Percentiles rank a stretch among this genome's conserved stretches.
phyloP scores from a whole-genome alignment of 208 protist genomes.

The Crithidia bombi region DNA sequence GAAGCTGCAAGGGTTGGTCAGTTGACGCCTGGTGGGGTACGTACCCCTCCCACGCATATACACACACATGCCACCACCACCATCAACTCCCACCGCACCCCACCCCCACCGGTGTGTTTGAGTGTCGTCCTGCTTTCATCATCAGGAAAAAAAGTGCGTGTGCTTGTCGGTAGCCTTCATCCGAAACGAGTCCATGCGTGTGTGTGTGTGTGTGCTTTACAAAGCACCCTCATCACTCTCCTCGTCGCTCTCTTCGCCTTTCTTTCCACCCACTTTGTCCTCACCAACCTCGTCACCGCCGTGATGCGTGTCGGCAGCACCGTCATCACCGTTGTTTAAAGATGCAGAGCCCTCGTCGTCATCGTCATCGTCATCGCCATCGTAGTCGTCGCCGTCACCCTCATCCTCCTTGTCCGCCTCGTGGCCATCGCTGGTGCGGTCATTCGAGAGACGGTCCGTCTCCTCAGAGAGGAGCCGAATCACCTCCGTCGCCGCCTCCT shows the following conservation, averaged over 20 bases:
- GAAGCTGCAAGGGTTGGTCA: too few relatives aligned
- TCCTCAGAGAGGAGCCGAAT: conserved; percentile 79
- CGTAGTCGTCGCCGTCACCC: conserved; percentile 28
- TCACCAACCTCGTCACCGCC: conserved; percentile 7
- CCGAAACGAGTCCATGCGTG: too few relatives aligned
- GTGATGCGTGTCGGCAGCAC: background rate
- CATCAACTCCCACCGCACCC: too few relatives aligned
- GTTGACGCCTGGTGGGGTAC: too few relatives aligned
- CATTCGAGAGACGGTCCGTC: conserved; percentile 48
- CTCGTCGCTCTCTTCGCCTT: conserved; percentile 12
- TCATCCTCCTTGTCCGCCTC: conserved; percentile 54
- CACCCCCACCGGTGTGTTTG: too few relatives aligned
- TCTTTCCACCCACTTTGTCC: conserved; percentile 16
- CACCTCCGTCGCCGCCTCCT: conserved; percentile 79
- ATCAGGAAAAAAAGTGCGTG: too few relatives aligned
- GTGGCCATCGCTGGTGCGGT: conserved; percentile 48
- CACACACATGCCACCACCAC: too few relatives aligned
- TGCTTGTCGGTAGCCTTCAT: too few relatives aligned
- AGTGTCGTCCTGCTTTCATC: too few relatives aligned
- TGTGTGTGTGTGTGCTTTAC: conserved; percentile 8
- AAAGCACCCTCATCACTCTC: conserved; percentile 15
- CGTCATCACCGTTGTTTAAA: background rate
- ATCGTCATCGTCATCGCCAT: conserved; percentile 16
- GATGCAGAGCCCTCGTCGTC: too few relatives aligned
- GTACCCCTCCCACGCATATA: too few relatives aligned